A percentile compares a stretch with the other conserved stretches of the same genome.
Conservation (phyloP, 2,329 filamentous ascomycete genomes). For the Xylaria sp. region DNA sequence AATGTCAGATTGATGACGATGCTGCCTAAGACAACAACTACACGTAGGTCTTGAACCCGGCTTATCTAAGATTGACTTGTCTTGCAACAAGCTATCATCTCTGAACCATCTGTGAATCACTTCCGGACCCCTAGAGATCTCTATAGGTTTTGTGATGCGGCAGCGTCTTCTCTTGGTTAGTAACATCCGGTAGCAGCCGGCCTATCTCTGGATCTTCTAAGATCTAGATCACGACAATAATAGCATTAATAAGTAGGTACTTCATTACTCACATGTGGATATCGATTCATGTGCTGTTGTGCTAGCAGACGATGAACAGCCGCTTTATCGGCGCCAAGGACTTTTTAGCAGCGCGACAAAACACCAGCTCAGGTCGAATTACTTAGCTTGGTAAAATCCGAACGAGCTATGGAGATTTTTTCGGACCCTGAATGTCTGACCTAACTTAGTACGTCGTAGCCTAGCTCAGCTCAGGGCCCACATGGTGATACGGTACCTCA, state of each 20-base stretch:
- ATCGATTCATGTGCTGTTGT: slow-evolving; percentile 8
- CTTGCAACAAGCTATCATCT: background rate
- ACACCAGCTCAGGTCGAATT: background rate
- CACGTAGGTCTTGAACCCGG: background rate
- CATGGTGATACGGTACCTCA: slow-evolving; percentile 12
- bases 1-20: background rate
- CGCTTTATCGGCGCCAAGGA: slow-evolving; percentile 7
- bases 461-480: slow-evolving; percentile 24
- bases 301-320: slow-evolving; percentile 8
- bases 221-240: background rate
- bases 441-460: slow-evolving; percentile 6
- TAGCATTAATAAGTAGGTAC: slow-evolving; percentile 10
- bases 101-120: background rate
- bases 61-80: slow-evolving; percentile 6
- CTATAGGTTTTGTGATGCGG: background rate
- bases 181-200: slow-evolving; percentile 1
- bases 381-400: background rate
- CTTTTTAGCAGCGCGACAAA: background rate
- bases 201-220: background rate
- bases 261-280: slow-evolving; percentile 8
- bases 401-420: background rate
- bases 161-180: background rate
- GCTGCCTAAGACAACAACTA: slow-evolving; percentile 1
- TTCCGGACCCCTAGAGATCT: slow-evolving; percentile 1
- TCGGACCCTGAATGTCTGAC: slow-evolving; percentile 12